Percentiles rank a stretch among this genome's conserved stretches.
Conservation (phyloP, 257 asterid genomes). For the Solanum sejunctum region DNA sequence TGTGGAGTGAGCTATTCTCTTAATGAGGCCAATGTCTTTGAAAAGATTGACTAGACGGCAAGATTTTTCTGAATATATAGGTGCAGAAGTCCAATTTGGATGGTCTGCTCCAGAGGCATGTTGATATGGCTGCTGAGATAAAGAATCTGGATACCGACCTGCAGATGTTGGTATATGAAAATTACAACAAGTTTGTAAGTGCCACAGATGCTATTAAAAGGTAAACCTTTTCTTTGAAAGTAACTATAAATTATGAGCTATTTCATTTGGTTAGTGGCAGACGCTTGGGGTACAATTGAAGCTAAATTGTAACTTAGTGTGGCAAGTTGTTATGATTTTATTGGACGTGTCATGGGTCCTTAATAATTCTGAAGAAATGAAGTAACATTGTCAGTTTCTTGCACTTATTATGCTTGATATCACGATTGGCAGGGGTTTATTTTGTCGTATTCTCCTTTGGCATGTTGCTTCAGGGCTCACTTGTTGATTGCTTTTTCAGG, state of each 20-base stretch:
- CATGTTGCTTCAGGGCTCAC: background rate
- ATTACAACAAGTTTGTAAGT: slow-evolving; percentile 95
- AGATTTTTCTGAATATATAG: slow-evolving; percentile 16
- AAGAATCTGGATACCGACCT: slow-evolving; percentile 96
- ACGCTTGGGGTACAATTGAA: background rate
- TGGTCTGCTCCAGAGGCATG: slow-evolving; percentile 93
- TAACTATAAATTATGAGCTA: background rate
- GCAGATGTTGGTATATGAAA: slow-evolving; percentile 96
- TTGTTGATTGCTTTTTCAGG: slow-evolving; percentile 26
- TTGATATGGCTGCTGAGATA: slow-evolving; percentile 97
- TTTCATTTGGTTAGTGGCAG: background rate
- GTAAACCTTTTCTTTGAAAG: slow-evolving; percentile 16
- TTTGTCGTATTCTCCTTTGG: background rate
- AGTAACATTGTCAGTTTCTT: background rate
- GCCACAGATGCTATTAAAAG: slow-evolving; percentile 96
- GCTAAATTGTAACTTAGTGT: background rate
- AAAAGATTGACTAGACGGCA: background rate
- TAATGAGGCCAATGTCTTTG: background rate
- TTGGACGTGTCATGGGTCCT: background rate
- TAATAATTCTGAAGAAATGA: background rate
- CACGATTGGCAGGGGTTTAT: background rate
- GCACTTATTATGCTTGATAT: background rate
- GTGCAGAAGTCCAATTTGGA: slow-evolving; percentile 91
- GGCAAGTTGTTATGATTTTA: background rate
- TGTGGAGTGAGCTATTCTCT: background rate